These are phyloP conservation scores for Fusarium avenaceum DNA, from an alignment of 2,329 filamentous ascomycete species.

Conservation along the genomic window DNA sequence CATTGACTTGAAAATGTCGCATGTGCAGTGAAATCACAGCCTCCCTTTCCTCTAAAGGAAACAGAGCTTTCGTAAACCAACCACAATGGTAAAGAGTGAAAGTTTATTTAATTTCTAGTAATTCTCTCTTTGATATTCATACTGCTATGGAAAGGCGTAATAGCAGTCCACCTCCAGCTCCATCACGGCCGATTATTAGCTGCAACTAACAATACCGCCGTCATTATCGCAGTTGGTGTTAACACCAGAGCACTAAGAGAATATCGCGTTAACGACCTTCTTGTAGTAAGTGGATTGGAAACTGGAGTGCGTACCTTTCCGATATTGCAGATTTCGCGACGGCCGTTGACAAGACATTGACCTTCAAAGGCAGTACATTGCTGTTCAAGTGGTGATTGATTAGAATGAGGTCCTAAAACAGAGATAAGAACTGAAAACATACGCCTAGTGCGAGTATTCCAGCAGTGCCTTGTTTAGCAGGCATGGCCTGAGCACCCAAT, in stretches of 20 bases:
- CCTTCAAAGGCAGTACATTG: not conserved
- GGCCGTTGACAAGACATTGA: not conserved
- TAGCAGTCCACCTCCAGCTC: no score
- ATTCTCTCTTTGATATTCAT: no score
- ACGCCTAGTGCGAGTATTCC: not conserved
- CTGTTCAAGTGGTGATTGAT: not conserved
- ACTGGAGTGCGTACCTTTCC: not conserved
- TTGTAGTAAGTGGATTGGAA: not conserved
- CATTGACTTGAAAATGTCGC: no score
- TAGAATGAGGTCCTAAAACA: not conserved
- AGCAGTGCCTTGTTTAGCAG: not conserved
- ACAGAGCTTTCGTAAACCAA: no score
- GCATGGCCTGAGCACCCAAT: not conserved
- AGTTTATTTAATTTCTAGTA: no score
- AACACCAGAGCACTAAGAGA: not conserved
- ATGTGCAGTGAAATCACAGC: no score
- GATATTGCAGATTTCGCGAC: not conserved
- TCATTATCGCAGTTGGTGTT: not conserved
- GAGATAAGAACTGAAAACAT: not conserved
- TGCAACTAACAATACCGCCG: not conserved
- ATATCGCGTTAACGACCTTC: not conserved
- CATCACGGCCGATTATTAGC: not conserved
- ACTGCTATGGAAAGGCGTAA: no score
- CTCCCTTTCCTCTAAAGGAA: no score
- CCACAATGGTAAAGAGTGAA: no score